These are phyloP conservation scores for Fusarium buxicola DNA, from an alignment of 2,329 filamentous ascomycete species.

Conservation along the genomic window DNA sequence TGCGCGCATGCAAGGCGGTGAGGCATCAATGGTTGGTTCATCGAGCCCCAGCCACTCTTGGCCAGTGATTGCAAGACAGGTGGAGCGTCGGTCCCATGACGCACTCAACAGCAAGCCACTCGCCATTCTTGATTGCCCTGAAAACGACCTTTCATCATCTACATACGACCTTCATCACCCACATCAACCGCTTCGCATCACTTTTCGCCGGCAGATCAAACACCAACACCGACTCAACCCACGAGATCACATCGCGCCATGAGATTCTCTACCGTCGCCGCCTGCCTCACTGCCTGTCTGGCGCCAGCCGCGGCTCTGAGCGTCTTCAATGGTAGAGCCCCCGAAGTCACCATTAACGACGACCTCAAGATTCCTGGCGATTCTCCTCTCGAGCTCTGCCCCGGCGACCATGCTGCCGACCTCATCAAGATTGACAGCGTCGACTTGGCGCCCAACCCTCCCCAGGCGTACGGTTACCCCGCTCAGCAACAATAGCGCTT, in stretches of 20 bases:
- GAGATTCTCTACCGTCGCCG: constrained; percentile 56
- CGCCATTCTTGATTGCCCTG: constrained; percentile 43
- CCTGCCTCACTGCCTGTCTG: constrained; percentile 59
- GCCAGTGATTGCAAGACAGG: constrained; percentile 38
- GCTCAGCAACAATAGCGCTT: constrained; percentile 9
- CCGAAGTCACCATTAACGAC: constrained; percentile 58
- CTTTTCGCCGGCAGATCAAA: not conserved
- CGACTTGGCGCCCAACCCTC: constrained; percentile 87
- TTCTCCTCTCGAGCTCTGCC: constrained; percentile 86
- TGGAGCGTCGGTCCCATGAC: constrained; percentile 52
- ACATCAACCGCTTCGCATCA: constrained; percentile 14
- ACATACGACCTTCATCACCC: constrained; percentile 22
- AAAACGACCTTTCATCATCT: constrained; percentile 41
- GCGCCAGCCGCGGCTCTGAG: constrained; percentile 60
- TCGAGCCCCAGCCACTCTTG: constrained; percentile 21
- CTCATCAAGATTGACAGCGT: constrained; percentile 82
- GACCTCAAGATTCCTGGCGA: constrained; percentile 80
- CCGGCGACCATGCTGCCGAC: constrained; percentile 72
- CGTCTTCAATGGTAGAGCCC: constrained; percentile 51
- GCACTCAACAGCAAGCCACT: constrained; percentile 49
- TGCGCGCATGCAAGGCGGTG: constrained; percentile 42
- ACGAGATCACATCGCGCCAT: constrained; percentile 40
- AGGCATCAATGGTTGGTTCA: constrained; percentile 41
- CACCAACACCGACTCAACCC: not conserved
- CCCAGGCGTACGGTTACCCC: constrained; percentile 75